A percentile compares a stretch with the other conserved stretches of the same genome.
These are phyloP conservation scores for Zygosaccharomyces sapae DNA, from an alignment of 1,139 yeast species.

Conservation along the genomic window DNA sequence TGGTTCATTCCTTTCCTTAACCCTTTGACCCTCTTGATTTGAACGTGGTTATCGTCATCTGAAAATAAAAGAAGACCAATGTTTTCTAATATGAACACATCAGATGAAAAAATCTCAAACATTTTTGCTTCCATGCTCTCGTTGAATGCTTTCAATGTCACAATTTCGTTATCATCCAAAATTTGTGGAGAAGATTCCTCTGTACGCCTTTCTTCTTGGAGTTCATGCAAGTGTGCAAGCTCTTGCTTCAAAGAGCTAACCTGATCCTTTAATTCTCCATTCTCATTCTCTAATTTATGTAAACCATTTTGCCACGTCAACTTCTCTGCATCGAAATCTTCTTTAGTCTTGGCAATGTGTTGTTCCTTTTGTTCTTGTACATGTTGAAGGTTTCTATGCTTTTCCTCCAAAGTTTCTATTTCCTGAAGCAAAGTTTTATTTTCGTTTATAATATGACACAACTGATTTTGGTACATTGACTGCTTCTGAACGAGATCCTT, in stretches of 20 bases:
- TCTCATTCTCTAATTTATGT: conserved; percentile 40
- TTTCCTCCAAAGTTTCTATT: conserved; percentile 21
- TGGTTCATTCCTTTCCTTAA: conserved; percentile 42
- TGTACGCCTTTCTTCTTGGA: conserved; percentile 24
- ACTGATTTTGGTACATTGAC: conserved; percentile 25
- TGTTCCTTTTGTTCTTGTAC: conserved; percentile 4
- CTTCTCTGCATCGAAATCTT: conserved; percentile 54
- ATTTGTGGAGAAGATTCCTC: conserved; percentile 10
- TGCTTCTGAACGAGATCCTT: conserved; percentile 30
- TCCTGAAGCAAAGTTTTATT: conserved; percentile 27
- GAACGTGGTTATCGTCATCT: conserved; percentile 25
- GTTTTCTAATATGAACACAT: conserved; percentile 53
- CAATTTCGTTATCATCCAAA: conserved; percentile 31
- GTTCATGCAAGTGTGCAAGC: conserved; percentile 1
- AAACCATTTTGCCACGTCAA: conserved; percentile 49
- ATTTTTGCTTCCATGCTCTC: conserved; percentile 8
- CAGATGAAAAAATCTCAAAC: conserved; percentile 34
- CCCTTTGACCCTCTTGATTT: conserved; percentile 68
- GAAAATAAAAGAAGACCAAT: conserved; percentile 63
- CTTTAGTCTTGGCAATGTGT: conserved; percentile 58
- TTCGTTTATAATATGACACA: conserved; percentile 36
- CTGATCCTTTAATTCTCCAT: conserved; percentile 54
- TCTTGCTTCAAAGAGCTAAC: conserved; percentile 4
- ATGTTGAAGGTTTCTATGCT: conserved; percentile 13
- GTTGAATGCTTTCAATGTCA: conserved; percentile 18